Evolutionary conservation across 441 rosid genomes (phyloP).

Genomic region (Pelargonium fulgidum): DNA sequence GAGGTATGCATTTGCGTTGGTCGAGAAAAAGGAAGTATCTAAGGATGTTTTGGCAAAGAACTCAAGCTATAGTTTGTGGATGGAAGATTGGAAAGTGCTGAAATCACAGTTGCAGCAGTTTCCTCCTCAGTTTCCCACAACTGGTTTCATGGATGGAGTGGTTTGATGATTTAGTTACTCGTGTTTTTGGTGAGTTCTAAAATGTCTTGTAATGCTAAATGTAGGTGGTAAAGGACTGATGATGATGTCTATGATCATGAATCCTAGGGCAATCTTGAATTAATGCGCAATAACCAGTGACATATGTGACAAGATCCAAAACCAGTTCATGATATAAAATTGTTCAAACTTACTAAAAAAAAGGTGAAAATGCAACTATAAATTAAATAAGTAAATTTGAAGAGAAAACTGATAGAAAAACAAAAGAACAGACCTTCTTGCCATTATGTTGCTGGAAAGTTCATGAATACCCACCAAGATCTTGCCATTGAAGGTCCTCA

Average conservation of each 20-base stretch:
- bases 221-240: not conserved
- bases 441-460: too few relatives aligned
- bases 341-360: too few relatives aligned
- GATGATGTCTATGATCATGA: not conserved
- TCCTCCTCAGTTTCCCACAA: constrained; percentile 22
- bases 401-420: too few relatives aligned
- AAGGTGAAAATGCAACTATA: too few relatives aligned
- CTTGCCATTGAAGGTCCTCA: too few relatives aligned
- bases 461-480: too few relatives aligned
- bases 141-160: constrained; percentile 23
- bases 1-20: constrained; percentile 33
- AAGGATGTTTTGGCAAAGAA: constrained; percentile 46
- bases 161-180: constrained; percentile 10
- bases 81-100: constrained; percentile 31
- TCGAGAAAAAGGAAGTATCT: constrained; percentile 49
- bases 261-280: too few relatives aligned
- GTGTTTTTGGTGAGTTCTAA: not conserved
- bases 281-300: too few relatives aligned
- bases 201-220: not conserved
- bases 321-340: too few relatives aligned
- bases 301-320: too few relatives aligned
- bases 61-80: constrained; percentile 60
- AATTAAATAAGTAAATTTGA: too few relatives aligned
- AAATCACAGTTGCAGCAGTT: constrained; percentile 24
- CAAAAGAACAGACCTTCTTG: too few relatives aligned